phyloP scores from a whole-genome alignment of 108 stramenopile genomes.

The Cyclotella cryptica region DNA sequence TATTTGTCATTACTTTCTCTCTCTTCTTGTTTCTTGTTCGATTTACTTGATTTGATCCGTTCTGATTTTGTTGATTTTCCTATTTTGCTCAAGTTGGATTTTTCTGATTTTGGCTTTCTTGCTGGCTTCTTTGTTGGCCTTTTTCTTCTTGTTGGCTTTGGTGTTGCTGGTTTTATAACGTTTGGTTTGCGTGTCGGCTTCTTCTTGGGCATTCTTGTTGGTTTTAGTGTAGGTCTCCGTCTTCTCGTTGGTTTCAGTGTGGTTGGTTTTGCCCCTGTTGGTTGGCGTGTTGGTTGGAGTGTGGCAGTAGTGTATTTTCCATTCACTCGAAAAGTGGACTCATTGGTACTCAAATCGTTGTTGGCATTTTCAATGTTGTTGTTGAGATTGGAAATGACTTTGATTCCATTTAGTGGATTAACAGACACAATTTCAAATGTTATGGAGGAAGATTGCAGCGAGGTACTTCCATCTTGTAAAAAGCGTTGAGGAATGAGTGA shows the following conservation, averaged over 20 bases:
- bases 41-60: too few relatives aligned
- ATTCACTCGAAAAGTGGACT: background rate
- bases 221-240: too few relatives aligned
- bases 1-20: too few relatives aligned
- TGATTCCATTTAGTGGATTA: background rate
- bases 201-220: too few relatives aligned
- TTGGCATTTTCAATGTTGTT: background rate
- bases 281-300: background rate
- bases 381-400: slow-evolving; percentile 6
- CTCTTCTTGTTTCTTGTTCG: too few relatives aligned
- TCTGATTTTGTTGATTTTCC: too few relatives aligned
- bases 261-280: background rate
- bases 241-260: too few relatives aligned
- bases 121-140: background rate
- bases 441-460: background rate
- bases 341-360: background rate
- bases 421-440: background rate
- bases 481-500: background rate
- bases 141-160: background rate
- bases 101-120: too few relatives aligned
- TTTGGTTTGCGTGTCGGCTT: too few relatives aligned
- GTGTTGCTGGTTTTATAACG: background rate
- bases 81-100: too few relatives aligned
- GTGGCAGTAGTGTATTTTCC: background rate
- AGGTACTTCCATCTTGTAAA: background rate